Conservation (phyloP, 176 grass and related monocot genomes). For the Thalia dealbata region DNA sequence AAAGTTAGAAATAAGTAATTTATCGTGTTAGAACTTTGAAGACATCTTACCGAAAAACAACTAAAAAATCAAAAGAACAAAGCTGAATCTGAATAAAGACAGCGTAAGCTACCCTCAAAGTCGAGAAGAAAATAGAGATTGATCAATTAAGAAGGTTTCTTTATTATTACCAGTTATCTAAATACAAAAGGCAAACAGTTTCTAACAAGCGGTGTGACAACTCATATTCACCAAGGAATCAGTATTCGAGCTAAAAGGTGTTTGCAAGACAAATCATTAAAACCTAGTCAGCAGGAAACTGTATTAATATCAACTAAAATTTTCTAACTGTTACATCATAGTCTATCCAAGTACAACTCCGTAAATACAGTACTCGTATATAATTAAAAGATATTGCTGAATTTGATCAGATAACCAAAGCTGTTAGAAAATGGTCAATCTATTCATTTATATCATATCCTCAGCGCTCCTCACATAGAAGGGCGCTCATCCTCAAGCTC, state of each 20-base stretch:
- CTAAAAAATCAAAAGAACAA: neutral
- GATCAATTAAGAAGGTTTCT: neutral
- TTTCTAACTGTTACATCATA: no score
- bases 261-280: neutral
- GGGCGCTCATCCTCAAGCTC: no score
- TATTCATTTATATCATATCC: no score
- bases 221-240: neutral
- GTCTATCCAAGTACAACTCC: no score
- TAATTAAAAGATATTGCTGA: neutral
- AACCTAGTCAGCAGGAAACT: neutral
- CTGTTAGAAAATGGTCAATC: no score
- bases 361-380: neutral
- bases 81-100: neutral
- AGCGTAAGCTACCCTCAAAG: neutral
- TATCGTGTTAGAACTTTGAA: constrained; percentile 10
- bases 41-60: constrained; percentile 2
- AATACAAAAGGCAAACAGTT: neutral
- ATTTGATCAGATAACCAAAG: no score
- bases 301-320: no score
- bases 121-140: neutral
- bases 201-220: neutral
- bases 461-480: no score
- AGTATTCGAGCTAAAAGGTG: neutral
- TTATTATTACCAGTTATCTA: neutral
- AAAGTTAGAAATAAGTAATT: constrained; percentile 20